These are phyloP conservation scores for Aspergillus glaucus DNA, from an alignment of 2,329 filamentous ascomycete genomes.

Conservation along the genomic window DNA sequence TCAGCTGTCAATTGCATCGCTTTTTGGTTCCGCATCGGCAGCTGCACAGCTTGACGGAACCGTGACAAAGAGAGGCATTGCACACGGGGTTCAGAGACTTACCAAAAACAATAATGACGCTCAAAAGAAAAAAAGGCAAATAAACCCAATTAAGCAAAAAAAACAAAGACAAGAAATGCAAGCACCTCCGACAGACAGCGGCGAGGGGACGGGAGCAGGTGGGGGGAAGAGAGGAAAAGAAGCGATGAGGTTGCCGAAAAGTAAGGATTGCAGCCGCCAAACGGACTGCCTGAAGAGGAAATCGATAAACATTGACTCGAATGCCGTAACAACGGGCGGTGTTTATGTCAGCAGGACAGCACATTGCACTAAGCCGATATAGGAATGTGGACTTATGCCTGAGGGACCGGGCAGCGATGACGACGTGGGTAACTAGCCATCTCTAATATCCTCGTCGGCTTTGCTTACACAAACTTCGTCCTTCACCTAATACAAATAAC, in stretches of 20 bases:
- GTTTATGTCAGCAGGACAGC: slow-evolving; percentile 16
- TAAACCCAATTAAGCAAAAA: not conserved
- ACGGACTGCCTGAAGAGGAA: slow-evolving; percentile 21
- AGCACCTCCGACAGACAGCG: slow-evolving; percentile 17
- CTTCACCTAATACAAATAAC: too few relatives aligned
- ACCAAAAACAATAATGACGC: slow-evolving; percentile 17
- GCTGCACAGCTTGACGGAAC: not conserved
- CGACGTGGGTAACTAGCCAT: not conserved
- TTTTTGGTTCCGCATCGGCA: not conserved
- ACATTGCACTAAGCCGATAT: not conserved
- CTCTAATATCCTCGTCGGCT: not conserved
- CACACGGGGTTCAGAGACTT: slow-evolving; percentile 1
- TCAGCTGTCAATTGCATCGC: slow-evolving; percentile 4
- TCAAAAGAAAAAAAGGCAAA: slow-evolving; percentile 9
- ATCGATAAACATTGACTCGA: slow-evolving; percentile 34
- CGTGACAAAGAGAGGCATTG: not conserved
- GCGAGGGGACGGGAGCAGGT: slow-evolving; percentile 8
- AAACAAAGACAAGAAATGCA: slow-evolving; percentile 15
- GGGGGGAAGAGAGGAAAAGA: slow-evolving; percentile 6
- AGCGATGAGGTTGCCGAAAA: slow-evolving; percentile 3
- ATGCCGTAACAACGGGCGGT: slow-evolving; percentile 21
- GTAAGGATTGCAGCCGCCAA: slow-evolving; percentile 13
- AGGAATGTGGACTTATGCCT: slow-evolving; percentile 6
- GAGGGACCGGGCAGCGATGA: slow-evolving; percentile 5
- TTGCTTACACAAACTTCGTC: not conserved